Conservation (phyloP, 2,329 filamentous ascomycete genomes). For the Penicillium sp. region DNA sequence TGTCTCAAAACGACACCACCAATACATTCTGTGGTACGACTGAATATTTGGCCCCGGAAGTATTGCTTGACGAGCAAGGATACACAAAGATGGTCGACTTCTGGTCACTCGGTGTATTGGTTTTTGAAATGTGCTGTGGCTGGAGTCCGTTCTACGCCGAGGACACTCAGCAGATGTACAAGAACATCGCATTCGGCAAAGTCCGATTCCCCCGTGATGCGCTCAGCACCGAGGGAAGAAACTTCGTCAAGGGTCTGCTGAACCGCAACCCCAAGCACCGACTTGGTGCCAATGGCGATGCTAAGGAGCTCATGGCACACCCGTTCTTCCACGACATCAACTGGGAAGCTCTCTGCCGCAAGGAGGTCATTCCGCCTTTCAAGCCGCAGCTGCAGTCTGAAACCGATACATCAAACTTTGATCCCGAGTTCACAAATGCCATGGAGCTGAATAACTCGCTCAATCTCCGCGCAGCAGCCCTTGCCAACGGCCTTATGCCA, state of each 20-base stretch:
- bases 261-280: constrained; percentile 97
- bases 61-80: constrained; percentile 89
- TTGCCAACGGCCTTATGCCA: constrained; percentile 76
- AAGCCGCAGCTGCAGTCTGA: constrained; percentile 96
- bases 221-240: constrained; percentile 87
- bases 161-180: constrained; percentile 99
- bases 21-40: constrained; percentile 99
- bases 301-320: constrained; percentile 89
- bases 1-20: constrained; percentile 95
- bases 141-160: constrained; percentile 99
- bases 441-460: constrained; percentile 81
- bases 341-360: constrained; percentile 83
- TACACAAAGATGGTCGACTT: constrained; percentile 99
- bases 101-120: constrained; percentile 94
- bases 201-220: constrained; percentile 95
- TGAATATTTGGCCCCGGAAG: constrained; percentile 94
- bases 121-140: constrained; percentile 99
- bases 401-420: constrained; percentile 96
- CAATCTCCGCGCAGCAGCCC: constrained; percentile 83
- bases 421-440: constrained; percentile 96
- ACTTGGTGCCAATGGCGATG: constrained; percentile 85
- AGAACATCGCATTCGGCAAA: constrained; percentile 99
- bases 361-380: constrained; percentile 92
- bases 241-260: constrained; percentile 95
- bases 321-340: constrained; percentile 93